A percentile compares a stretch with the other conserved stretches of the same genome.
Conservation (phyloP, 345 rosid species). For the Mercurialis annua region DNA sequence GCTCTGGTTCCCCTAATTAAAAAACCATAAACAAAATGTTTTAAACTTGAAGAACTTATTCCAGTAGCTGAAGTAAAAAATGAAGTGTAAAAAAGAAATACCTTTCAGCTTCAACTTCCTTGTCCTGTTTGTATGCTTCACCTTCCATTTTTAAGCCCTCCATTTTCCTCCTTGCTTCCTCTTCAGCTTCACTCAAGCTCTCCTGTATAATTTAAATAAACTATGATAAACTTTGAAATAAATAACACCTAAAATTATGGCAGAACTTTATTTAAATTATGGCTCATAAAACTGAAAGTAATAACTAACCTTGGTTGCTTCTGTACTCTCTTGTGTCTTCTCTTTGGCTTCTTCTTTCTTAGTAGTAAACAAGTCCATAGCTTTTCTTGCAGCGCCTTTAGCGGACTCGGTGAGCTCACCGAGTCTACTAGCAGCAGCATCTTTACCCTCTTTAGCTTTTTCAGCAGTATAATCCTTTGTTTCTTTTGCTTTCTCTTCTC, state of each 20-base stretch:
- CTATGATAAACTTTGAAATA: no score
- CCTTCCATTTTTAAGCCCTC: constrained; percentile 49
- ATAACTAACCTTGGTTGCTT: constrained; percentile 33
- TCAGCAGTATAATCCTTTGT: constrained; percentile 32
- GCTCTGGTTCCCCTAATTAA: constrained; percentile 32
- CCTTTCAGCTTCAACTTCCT: constrained; percentile 14
- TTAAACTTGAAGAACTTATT: neutral
- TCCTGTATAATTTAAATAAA: no score
- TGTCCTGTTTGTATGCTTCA: constrained; percentile 30
- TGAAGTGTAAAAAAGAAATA: neutral
- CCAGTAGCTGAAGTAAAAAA: neutral
- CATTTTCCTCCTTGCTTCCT: constrained; percentile 46
- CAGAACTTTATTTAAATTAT: no score
- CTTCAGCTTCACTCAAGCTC: constrained; percentile 42
- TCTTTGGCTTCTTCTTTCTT: constrained; percentile 56
- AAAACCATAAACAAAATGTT: neutral
- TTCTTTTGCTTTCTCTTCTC: constrained; percentile 25
- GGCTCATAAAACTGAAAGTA: no score
- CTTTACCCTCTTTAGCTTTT: constrained; percentile 28
- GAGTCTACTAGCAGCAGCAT: constrained; percentile 20
- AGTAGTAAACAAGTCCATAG: constrained; percentile 48
- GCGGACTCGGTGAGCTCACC: constrained; percentile 34
- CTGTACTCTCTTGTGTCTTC: constrained; percentile 43
- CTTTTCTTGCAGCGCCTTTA: constrained; percentile 50
- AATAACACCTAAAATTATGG: no score